These are phyloP conservation scores for Takashimella koratensis DNA, from an alignment of 1,284 basidiomycete genomes.

Conservation along the genomic window DNA sequence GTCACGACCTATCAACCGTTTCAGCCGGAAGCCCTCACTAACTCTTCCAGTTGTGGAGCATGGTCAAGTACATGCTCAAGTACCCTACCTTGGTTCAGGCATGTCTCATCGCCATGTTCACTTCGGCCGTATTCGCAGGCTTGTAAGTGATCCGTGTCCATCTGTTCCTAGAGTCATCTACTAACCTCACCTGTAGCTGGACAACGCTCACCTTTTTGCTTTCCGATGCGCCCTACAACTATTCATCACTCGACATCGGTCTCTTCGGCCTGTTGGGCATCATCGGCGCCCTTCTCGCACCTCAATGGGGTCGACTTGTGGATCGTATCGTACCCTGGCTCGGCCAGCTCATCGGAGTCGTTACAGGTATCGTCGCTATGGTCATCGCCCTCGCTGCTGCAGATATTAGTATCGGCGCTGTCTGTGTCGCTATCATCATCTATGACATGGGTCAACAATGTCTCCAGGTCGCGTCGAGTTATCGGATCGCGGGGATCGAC, in stretches of 20 bases:
- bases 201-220: constrained; percentile 69
- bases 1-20: constrained; percentile 3
- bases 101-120: constrained; percentile 57
- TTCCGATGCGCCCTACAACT: constrained; percentile 54
- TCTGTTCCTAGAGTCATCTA: background rate
- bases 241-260: constrained; percentile 59
- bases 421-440: constrained; percentile 52
- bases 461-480: constrained; percentile 45
- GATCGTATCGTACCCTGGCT: constrained; percentile 66
- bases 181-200: constrained; percentile 51
- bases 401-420: constrained; percentile 59
- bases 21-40: background rate
- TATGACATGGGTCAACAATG: constrained; percentile 54
- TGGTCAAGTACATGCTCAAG: constrained; percentile 64
- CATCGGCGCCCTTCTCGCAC: constrained; percentile 61
- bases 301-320: constrained; percentile 59
- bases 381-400: constrained; percentile 57
- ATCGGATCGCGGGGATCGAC: constrained; percentile 55
- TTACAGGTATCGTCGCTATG: constrained; percentile 35
- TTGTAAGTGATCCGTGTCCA: constrained; percentile 19
- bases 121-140: constrained; percentile 41
- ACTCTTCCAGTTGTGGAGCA: constrained; percentile 53
- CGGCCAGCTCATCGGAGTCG: constrained; percentile 56
- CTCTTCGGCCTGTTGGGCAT: constrained; percentile 68
- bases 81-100: constrained; percentile 66